These are phyloP conservation scores for Toxoplasma gondii DNA, from an alignment of 169 alveolate genomes.

Conservation along the genomic window DNA sequence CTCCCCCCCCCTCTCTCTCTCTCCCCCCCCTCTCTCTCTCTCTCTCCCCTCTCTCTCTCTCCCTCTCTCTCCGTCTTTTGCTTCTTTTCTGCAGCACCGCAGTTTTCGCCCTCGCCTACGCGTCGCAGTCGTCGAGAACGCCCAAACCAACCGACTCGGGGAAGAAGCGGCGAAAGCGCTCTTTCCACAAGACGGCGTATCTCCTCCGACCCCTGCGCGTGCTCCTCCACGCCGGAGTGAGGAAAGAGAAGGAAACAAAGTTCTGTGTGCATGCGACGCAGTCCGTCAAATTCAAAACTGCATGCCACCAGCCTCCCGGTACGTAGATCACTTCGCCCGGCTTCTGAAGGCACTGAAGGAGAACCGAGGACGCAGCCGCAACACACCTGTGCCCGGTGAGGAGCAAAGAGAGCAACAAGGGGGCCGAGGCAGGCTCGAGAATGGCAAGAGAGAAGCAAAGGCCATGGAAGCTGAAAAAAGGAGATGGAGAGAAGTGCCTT, in stretches of 20 bases:
- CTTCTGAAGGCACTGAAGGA: slow-evolving; percentile 73
- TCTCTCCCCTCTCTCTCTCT: no score
- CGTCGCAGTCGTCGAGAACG: slow-evolving; percentile 1
- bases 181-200: slow-evolving; percentile 42
- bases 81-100: no score
- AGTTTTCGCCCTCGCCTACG: not conserved
- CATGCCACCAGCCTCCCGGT: slow-evolving; percentile 93
- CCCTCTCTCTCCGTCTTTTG: no score
- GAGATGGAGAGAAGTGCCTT: no score
- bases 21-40: not conserved
- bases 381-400: not conserved
- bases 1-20: not conserved
- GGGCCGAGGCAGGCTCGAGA: no score
- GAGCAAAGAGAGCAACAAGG: not conserved
- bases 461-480: no score
- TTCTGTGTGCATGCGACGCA: slow-evolving; percentile 82
- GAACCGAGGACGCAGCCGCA: not conserved
- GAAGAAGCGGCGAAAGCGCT: slow-evolving; percentile 31
- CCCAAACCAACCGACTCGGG: slow-evolving; percentile 37
- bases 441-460: no score
- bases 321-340: slow-evolving; percentile 90
- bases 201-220: slow-evolving; percentile 42
- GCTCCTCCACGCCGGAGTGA: slow-evolving; percentile 59
- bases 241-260: slow-evolving; percentile 51
- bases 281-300: slow-evolving; percentile 84